Evolutionary conservation across 2,329 filamentous ascomycete genomes (phyloP).

Genomic region (Fusarium euwallaceae): DNA sequence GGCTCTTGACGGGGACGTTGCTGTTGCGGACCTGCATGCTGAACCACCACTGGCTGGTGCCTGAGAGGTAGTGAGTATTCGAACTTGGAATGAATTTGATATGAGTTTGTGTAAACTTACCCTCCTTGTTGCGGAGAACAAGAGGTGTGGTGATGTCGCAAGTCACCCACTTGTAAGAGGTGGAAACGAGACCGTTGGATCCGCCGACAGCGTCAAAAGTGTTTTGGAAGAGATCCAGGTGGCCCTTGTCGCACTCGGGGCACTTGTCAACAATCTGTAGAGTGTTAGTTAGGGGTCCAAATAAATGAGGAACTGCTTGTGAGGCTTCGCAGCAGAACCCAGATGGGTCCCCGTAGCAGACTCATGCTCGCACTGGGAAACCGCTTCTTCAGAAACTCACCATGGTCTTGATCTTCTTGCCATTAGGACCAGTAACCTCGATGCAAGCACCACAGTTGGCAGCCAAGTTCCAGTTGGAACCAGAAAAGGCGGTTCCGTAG

Average conservation of each 20-base stretch:
- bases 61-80: too few species aligned
- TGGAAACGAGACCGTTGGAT: slow-evolving; percentile 51
- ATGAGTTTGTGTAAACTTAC: too few species aligned
- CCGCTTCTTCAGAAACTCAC: slow-evolving; percentile 52
- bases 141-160: slow-evolving; percentile 59
- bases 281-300: background rate
- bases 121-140: slow-evolving; percentile 59
- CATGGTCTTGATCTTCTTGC: slow-evolving; percentile 72
- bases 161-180: slow-evolving; percentile 50
- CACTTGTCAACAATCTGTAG: slow-evolving; percentile 60
- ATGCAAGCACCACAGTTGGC: slow-evolving; percentile 73
- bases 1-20: slow-evolving; percentile 66
- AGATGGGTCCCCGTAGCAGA: background rate
- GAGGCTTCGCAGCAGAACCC: too few species aligned
- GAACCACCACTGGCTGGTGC: slow-evolving; percentile 52
- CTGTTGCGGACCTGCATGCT: slow-evolving; percentile 72
- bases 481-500: slow-evolving; percentile 73
- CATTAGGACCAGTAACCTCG: slow-evolving; percentile 68
- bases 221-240: slow-evolving; percentile 61
- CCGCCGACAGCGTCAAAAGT: slow-evolving; percentile 56
- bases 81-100: too few species aligned
- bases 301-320: too few species aligned
- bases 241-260: slow-evolving; percentile 55
- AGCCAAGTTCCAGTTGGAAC: slow-evolving; percentile 67
- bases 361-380: background rate